A percentile compares a stretch with the other conserved stretches of the same genome.
Conservation (phyloP, 1,139 yeast genomes). For the Debaryomycetaceae sp. region DNA sequence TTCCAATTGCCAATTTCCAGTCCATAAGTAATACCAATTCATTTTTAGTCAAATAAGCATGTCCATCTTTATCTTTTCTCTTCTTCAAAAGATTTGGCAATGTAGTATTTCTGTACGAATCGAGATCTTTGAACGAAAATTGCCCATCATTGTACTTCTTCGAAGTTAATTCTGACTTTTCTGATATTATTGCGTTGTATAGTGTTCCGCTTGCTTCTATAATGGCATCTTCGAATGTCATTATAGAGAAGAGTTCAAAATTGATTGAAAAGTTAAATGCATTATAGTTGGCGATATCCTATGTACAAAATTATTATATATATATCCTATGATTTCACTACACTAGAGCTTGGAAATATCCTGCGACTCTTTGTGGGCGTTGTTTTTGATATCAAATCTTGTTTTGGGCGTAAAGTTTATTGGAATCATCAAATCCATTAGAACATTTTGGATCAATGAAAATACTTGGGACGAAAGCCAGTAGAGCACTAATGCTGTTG, state of each 20-base stretch:
- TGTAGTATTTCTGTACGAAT: constrained; percentile 29
- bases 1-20: constrained; percentile 51
- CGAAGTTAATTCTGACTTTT: constrained; percentile 13
- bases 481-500: constrained; percentile 72
- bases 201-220: constrained; percentile 5
- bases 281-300: not conserved
- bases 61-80: constrained; percentile 17
- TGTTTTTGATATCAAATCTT: constrained; percentile 14
- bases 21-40: constrained; percentile 44
- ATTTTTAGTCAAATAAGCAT: constrained; percentile 29
- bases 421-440: constrained; percentile 70
- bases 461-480: constrained; percentile 84
- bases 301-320: not conserved
- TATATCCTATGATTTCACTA: not conserved
- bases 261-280: not conserved
- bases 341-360: constrained; percentile 1
- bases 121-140: constrained; percentile 30
- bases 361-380: constrained; percentile 1
- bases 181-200: constrained; percentile 8
- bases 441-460: constrained; percentile 70
- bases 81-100: constrained; percentile 23
- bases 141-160: constrained; percentile 17
- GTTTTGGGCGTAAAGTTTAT: constrained; percentile 47
- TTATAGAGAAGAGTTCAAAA: not conserved
- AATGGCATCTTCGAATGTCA: constrained; percentile 5